These are phyloP conservation scores for Trametes maxima DNA, from an alignment of 768 basidiomycete genomes.

Conservation along the genomic window DNA sequence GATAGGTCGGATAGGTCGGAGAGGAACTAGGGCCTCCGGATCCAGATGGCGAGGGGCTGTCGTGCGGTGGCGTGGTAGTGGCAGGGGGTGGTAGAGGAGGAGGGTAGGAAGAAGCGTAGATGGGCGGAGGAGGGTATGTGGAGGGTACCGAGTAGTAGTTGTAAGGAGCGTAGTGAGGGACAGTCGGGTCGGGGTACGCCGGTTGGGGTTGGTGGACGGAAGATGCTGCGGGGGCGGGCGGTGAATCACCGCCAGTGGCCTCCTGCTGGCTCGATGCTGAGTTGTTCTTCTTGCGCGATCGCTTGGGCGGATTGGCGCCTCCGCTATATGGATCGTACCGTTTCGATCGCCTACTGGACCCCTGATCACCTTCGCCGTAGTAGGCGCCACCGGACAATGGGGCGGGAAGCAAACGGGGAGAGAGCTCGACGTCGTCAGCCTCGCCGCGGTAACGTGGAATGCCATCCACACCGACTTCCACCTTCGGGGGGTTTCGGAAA, in stretches of 20 bases:
- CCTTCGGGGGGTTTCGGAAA: constrained; percentile 88
- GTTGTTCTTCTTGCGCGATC: constrained; percentile 30
- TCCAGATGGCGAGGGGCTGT: constrained; percentile 13
- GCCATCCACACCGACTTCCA: constrained; percentile 85
- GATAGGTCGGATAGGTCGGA: constrained; percentile 6
- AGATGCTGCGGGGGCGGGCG: constrained; percentile 9
- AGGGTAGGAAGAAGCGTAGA: constrained; percentile 22
- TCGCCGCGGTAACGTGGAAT: constrained; percentile 81
- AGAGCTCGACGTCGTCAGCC: constrained; percentile 61
- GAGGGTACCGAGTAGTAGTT: constrained; percentile 23
- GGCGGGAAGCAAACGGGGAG: constrained; percentile 33
- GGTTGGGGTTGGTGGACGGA: constrained; percentile 20
- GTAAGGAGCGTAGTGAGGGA: constrained; percentile 23
- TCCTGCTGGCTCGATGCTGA: constrained; percentile 24
- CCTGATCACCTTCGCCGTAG: constrained; percentile 25
- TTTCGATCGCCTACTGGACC: constrained; percentile 33
- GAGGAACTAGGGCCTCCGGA: constrained; percentile 4
- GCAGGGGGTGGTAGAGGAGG: constrained; percentile 9
- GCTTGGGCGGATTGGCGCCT: constrained; percentile 23
- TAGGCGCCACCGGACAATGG: constrained; percentile 26
- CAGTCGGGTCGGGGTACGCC: constrained; percentile 15
- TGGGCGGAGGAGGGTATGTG: constrained; percentile 16
- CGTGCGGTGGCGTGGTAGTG: constrained; percentile 18
- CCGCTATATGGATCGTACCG: constrained; percentile 37
- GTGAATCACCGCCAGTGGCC: constrained; percentile 20